phyloP scores from a whole-genome alignment of 805 yeast genomes.

The Cyberlindnera sargentensis region DNA sequence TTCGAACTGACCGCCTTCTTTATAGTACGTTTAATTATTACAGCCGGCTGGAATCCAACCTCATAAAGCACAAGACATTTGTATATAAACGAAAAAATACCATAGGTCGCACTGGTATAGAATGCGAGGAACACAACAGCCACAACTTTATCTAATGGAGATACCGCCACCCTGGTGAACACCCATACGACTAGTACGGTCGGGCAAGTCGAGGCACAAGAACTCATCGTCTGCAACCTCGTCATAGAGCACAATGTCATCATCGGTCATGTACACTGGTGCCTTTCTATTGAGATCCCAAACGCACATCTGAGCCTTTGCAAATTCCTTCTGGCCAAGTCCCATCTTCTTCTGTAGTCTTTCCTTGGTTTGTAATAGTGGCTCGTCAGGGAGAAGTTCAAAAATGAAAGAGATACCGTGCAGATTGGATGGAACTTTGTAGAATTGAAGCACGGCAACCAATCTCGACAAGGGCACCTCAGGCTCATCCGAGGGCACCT shows the following conservation, averaged over 20 bases:
- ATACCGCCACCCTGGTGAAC: slow-evolving; percentile 46
- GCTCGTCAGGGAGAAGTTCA: slow-evolving; percentile 62
- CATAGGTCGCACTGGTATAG: no score
- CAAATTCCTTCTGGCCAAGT: slow-evolving; percentile 71
- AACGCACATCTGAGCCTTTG: slow-evolving; percentile 52
- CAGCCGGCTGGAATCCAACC: no score
- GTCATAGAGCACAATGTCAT: slow-evolving; percentile 48
- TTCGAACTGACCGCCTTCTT: no score
- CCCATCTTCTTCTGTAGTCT: slow-evolving; percentile 70
- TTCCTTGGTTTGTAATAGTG: slow-evolving; percentile 49
- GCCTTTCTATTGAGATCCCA: slow-evolving; percentile 26
- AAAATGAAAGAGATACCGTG: slow-evolving; percentile 89
- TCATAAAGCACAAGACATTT: not conserved
- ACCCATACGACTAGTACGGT: slow-evolving; percentile 55
- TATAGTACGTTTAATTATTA: no score
- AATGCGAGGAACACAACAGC: no score
- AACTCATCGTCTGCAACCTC: slow-evolving; percentile 42
- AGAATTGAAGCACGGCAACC: slow-evolving; percentile 69
- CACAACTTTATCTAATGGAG: slow-evolving; percentile 22
- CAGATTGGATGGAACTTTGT: slow-evolving; percentile 52
- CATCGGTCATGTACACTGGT: slow-evolving; percentile 35
- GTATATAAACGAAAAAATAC: not conserved
- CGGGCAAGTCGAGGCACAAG: slow-evolving; percentile 84
- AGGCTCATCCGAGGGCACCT: slow-evolving; percentile 2
- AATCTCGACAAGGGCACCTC: slow-evolving; percentile 29